Evolutionary conservation across 2,329 filamentous ascomycete genomes (phyloP), one percentile per base, ranked within the genome.

Genomic region (Colletotrichum tropicicola): DNA sequence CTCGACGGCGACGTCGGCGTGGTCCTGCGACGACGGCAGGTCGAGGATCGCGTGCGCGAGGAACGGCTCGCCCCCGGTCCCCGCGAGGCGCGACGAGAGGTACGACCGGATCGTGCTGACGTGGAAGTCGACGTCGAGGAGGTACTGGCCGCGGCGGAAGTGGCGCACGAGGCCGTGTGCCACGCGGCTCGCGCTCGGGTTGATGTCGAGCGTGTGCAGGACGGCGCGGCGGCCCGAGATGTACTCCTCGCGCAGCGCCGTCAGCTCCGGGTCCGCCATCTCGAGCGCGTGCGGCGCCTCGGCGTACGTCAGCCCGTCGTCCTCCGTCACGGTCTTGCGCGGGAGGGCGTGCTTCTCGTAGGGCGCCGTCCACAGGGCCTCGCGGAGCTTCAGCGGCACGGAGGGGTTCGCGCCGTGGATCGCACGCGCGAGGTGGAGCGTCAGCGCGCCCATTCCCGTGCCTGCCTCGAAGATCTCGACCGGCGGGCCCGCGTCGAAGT

Each of bases 401-500:
- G 82, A 77, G 2, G 86, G 79, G 71, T 94, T 94, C 17, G 88
- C 91, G 45, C 87, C 92, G 73, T 94, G 91, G 47, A 96, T 87
- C 3, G 92, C 91, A 55, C 91, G 86, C 28, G 92, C 89, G 21
- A 96, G 82, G 72, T 94, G 87, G 5, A 96, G 77, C 0, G 92
- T 95, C 62, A 96, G 78, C 32, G 90, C 89, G 62, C 92, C 93
- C 82, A 94, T 92, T n/a, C 92, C 93, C 4, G 92, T 96, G 15
- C 93, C 92, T 48, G 92, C 92, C 77, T 96, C 93, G 55, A 96
- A 89, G 45, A 96, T 92, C 73, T 95, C 91, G 12, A 94, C 75
- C 0, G 84, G 86, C 8, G 80, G 76, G 6, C 71, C 68, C 13
- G 76, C 70, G 12, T 78, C 74, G 6, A 77, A 74, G 13, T 71